A percentile compares a stretch with the other conserved stretches of the same genome.
Evolutionary conservation across 164 flowering plant genomes (phyloP).

Genomic region (Hamamelis virginiana): DNA sequence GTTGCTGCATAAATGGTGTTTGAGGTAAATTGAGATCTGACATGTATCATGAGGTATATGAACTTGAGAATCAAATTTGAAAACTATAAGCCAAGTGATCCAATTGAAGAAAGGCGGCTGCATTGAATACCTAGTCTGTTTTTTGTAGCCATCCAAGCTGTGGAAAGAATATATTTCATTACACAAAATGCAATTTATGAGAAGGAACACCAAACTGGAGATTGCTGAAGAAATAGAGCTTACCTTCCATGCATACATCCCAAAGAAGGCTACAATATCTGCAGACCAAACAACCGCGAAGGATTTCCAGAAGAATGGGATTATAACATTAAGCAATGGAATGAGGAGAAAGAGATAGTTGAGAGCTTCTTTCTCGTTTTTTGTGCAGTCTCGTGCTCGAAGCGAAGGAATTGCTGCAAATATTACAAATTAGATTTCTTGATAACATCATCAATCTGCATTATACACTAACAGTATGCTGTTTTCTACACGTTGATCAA

Average conservation of each 20-base stretch:
- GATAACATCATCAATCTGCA: neutral
- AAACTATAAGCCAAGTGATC: neutral
- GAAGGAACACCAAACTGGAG: neutral
- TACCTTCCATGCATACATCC: slow-evolving; percentile 99
- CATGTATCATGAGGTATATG: neutral
- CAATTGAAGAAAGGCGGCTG: neutral
- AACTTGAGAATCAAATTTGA: neutral
- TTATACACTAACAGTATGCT: neutral
- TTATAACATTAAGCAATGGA: slow-evolving; percentile 76
- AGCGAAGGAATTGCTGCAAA: slow-evolving; percentile 93
- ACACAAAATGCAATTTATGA: neutral
- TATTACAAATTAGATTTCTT: neutral
- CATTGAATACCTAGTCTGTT: slow-evolving; percentile 27
- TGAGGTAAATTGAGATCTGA: neutral
- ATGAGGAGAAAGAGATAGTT: slow-evolving; percentile 87
- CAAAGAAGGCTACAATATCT: slow-evolving; percentile 80
- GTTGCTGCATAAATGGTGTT: neutral
- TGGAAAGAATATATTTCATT: slow-evolving; percentile 8
- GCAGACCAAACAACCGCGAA: slow-evolving; percentile 95
- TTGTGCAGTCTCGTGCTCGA: slow-evolving; percentile 95
- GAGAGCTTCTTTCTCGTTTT: slow-evolving; percentile 95
- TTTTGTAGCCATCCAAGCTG: slow-evolving; percentile 69
- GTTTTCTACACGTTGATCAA: too few relatives aligned
- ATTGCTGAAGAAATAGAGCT: neutral
- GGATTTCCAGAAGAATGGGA: slow-evolving; percentile 91